Percentiles rank a stretch among this genome's conserved stretches.
Evolutionary conservation across 768 basidiomycete genomes (phyloP).

Genomic region (Pulveroboletus ravenelii): DNA sequence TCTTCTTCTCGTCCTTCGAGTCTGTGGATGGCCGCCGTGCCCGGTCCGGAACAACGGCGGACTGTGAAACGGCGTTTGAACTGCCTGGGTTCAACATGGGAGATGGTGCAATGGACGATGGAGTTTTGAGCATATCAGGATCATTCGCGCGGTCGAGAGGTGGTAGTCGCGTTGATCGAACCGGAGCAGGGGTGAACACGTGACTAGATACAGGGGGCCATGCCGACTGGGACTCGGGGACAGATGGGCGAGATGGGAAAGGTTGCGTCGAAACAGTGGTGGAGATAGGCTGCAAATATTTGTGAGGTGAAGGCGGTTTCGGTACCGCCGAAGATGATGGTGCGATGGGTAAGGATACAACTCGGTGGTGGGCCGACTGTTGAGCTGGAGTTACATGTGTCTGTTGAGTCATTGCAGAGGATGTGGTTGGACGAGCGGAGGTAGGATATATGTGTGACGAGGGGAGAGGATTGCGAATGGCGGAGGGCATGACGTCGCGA

Average conservation of each 20-base stretch:
- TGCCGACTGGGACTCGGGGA: conserved; percentile 15
- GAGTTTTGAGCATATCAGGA: conserved; percentile 53
- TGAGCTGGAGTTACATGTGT: conserved; percentile 21
- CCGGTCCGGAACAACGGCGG: conserved; percentile 16
- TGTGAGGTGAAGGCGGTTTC: conserved; percentile 28
- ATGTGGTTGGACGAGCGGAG: conserved; percentile 19
- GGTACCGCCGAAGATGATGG: conserved; percentile 14
- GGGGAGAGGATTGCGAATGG: conserved; percentile 16
- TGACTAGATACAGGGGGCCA: conserved; percentile 27
- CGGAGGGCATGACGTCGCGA: conserved; percentile 18
- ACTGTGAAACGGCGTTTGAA: conserved; percentile 2
- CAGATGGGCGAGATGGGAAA: conserved; percentile 25
- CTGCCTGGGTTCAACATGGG: conserved; percentile 39
- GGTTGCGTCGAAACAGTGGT: conserved; percentile 25
- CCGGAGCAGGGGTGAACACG: conserved; percentile 2
- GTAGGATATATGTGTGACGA: conserved; percentile 22
- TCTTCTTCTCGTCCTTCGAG: conserved; percentile 33
- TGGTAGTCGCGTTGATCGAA: conserved; percentile 19
- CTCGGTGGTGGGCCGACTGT: conserved; percentile 30
- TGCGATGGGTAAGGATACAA: conserved; percentile 33
- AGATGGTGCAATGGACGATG: conserved; percentile 56
- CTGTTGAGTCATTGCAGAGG: conserved; percentile 19
- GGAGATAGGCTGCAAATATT: conserved; percentile 27
- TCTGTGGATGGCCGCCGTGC: conserved; percentile 27
- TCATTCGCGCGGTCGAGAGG: conserved; percentile 39